Evolutionary conservation across 768 basidiomycete species (phyloP).

Genomic region (Trichaptum fuscoviolaceum): DNA sequence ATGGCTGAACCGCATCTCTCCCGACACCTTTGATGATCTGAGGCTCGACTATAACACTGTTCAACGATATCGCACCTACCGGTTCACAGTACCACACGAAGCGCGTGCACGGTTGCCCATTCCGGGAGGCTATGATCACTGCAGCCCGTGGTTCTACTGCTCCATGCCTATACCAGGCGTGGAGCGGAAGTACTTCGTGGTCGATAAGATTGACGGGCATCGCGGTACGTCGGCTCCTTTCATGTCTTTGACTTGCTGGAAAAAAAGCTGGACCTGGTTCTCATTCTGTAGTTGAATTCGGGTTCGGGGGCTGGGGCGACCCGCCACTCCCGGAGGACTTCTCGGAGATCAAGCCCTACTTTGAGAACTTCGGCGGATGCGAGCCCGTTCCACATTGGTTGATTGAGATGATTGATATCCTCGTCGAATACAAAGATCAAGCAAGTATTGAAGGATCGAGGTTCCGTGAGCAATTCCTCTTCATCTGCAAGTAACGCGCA

Average conservation of each 20-base stretch:
- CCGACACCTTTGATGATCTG: not conserved
- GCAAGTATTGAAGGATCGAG: conserved; percentile 9
- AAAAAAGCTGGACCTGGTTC: too few relatives aligned
- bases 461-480: conserved; percentile 18
- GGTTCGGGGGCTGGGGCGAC: not conserved
- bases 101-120: conserved; percentile 15
- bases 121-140: conserved; percentile 15
- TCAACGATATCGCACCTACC: not conserved
- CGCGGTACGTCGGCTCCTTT: too few relatives aligned
- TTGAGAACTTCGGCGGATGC: not conserved
- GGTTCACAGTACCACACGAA: not conserved
- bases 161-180: not conserved
- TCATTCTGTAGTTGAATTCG: not conserved
- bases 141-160: not conserved
- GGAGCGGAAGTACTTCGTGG: not conserved
- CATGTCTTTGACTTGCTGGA: too few relatives aligned
- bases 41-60: conserved; percentile 23
- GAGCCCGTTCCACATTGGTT: conserved; percentile 24
- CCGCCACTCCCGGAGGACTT: not conserved
- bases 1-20: conserved; percentile 15
- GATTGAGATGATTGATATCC: conserved; percentile 22
- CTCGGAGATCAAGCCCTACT: not conserved
- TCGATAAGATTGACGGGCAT: not conserved
- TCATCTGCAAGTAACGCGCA: too few relatives aligned
- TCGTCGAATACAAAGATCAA: conserved; percentile 21